These are phyloP conservation scores for Citropsis articulata DNA, from an alignment of 345 rosid species.

Conservation along the genomic window DNA sequence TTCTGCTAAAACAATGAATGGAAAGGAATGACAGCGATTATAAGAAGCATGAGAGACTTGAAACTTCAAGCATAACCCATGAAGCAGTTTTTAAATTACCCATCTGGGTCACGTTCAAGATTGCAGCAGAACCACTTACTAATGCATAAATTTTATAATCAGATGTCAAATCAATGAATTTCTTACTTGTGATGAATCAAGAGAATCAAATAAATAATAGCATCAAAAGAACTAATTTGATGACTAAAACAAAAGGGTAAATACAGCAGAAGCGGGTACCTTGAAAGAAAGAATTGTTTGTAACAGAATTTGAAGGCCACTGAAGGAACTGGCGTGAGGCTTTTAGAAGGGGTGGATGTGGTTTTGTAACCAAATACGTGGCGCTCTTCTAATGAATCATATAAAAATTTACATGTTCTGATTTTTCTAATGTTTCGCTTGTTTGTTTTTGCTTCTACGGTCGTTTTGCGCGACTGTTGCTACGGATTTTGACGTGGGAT, in stretches of 20 bases:
- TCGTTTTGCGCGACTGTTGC: background rate
- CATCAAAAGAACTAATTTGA: background rate
- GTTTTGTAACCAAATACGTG: slow-evolving; percentile 52
- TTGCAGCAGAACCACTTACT: background rate
- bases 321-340: slow-evolving; percentile 1
- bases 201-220: background rate
- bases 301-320: background rate
- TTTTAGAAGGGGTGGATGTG: slow-evolving; percentile 46
- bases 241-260: background rate
- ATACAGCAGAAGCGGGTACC: slow-evolving; percentile 4
- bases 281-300: slow-evolving; percentile 7
- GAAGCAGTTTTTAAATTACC: background rate
- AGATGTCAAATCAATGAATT: background rate
- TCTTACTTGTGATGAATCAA: background rate
- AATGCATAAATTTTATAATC: background rate
- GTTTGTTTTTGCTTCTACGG: background rate
- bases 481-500: background rate
- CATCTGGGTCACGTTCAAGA: background rate
- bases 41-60: background rate
- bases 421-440: background rate
- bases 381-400: slow-evolving; percentile 30
- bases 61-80: background rate
- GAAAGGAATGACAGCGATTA: background rate
- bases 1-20: background rate
- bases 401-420: slow-evolving; percentile 17